Conservation (phyloP, 2,329 filamentous ascomycete species). For the Diaporthe vexans region DNA sequence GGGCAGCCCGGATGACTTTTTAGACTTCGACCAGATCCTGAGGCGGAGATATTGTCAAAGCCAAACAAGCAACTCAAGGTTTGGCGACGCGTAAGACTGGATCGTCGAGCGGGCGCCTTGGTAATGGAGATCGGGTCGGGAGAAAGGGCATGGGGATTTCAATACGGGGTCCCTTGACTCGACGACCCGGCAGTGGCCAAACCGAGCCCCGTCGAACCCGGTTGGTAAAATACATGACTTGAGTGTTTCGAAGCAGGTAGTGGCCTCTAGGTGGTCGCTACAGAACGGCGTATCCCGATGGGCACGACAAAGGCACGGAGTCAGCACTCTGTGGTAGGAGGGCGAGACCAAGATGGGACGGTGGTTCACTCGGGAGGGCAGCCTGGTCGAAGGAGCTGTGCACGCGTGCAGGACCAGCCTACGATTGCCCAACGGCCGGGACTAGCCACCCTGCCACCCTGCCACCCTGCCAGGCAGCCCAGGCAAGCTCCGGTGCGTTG, state of each 20-base stretch:
- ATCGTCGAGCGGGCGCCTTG: constrained; percentile 6
- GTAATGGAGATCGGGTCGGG: constrained; percentile 20
- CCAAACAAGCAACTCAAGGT: constrained; percentile 29
- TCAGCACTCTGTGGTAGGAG: not conserved
- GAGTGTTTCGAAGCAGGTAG: constrained; percentile 12
- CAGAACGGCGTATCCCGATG: not conserved
- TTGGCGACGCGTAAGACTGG: constrained; percentile 23
- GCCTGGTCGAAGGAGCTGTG: constrained; percentile 6
- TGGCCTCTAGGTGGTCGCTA: not conserved
- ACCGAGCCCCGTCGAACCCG: constrained; percentile 18
- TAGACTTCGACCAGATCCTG: constrained; percentile 18
- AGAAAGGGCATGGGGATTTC: constrained; percentile 15
- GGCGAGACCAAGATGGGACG: constrained; percentile 16
- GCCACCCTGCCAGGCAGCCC: not conserved
- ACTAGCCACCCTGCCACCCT: constrained; percentile 11
- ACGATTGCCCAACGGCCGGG: constrained; percentile 10
- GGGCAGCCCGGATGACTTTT: not conserved
- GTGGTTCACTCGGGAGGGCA: constrained; percentile 24
- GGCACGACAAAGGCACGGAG: not conserved
- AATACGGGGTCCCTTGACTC: constrained; percentile 31
- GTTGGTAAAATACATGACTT: constrained; percentile 7
- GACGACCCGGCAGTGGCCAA: constrained; percentile 9
- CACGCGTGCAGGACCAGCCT: not conserved
- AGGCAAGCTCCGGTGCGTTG: not conserved
- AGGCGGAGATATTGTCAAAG: constrained; percentile 25